phyloP scores from a whole-genome alignment of 192 early-diverging fungal species.

The Powellomyces hirtus region DNA sequence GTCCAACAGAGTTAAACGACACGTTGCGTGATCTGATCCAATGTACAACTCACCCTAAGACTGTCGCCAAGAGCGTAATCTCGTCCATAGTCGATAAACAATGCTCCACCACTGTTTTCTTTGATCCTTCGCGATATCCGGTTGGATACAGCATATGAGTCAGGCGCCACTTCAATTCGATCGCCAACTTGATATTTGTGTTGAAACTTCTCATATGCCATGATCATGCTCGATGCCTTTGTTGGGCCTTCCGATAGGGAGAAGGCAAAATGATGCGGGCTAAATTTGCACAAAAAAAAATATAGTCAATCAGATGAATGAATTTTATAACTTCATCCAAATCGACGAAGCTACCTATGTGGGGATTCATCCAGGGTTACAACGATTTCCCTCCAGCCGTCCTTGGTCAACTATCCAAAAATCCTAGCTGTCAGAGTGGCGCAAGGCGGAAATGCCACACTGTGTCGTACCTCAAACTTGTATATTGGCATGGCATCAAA shows the following conservation, averaged over 20 bases:
- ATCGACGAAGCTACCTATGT: slow-evolving; percentile 36
- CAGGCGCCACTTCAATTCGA: slow-evolving; percentile 81
- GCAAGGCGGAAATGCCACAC: slow-evolving; percentile 16
- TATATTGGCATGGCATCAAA: slow-evolving; percentile 95
- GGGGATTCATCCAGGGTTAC: slow-evolving; percentile 76
- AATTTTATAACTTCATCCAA: too few relatives aligned
- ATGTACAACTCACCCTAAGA: slow-evolving; percentile 57
- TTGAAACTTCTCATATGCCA: slow-evolving; percentile 4
- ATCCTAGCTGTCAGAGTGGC: neutral
- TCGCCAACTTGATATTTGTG: slow-evolving; percentile 68
- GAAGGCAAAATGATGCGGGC: slow-evolving; percentile 73
- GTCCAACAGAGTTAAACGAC: neutral
- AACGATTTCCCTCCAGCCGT: slow-evolving; percentile 89
- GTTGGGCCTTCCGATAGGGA: slow-evolving; percentile 66
- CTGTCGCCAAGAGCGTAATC: slow-evolving; percentile 74
- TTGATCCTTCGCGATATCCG: slow-evolving; percentile 71
- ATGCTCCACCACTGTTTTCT: slow-evolving; percentile 62
- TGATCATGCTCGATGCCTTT: slow-evolving; percentile 13
- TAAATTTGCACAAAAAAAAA: slow-evolving; percentile 10
- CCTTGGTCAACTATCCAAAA: slow-evolving; percentile 50
- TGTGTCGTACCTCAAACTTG: slow-evolving; percentile 63
- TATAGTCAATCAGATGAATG: neutral
- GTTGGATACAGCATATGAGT: slow-evolving; percentile 62
- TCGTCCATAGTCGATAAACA: slow-evolving; percentile 90
- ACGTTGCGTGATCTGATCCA: neutral